Base-by-base conservation (phyloP, 768 basidiomycete species). In the Porphyrellus cyaneotinctus region DNA sequence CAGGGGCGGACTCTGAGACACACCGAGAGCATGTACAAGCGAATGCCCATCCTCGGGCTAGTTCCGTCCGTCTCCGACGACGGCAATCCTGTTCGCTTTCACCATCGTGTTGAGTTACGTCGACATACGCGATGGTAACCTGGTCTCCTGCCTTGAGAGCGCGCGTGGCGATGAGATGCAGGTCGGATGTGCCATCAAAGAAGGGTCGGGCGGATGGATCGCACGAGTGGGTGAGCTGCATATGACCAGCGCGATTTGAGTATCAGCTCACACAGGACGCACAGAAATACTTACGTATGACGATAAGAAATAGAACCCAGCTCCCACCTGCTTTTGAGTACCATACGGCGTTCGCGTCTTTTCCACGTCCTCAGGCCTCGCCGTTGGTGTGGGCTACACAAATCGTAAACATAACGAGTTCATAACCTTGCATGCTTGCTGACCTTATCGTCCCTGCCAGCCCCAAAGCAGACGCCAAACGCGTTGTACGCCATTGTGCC, bases 31-130 rank as follows among this genome's bases (percentile, higher is more conserved):
- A 93, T 45, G 72, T 68, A 63, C 91, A 93, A 12, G 87, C 82
- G 65, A 92, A 91, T 52, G 78, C 75, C 91, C 91, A 93, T 31
- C 91, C 90, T 38, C 86, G 78, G 22, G 80, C 88, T 33, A 93
- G 78, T 72, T 90, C 87, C 59, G 76, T 74, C 30, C 91, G 78
- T 57, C 90, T 74, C 39, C 86, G 76, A 51, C 81, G 75, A 50
- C 87, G 76, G 47, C 83, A 81, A 26, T 85, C 82, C 3, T 70
- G 65, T 11, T 64, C 56, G 31, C 75, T 74, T 69, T 89, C 87
- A 24, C 63, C 80, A 2, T 73, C 64, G 52, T 74, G 79, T 61
- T 81, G 79, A 0, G 72, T 70, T 58, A 85, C 80, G 57, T 91
- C 87, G 46, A 90, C 86, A 60, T 80, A 93, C 2, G 91, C 82